These are phyloP conservation scores for Adenanthera pavonina DNA, from an alignment of 306 rosid genomes.

Conservation along the genomic window DNA sequence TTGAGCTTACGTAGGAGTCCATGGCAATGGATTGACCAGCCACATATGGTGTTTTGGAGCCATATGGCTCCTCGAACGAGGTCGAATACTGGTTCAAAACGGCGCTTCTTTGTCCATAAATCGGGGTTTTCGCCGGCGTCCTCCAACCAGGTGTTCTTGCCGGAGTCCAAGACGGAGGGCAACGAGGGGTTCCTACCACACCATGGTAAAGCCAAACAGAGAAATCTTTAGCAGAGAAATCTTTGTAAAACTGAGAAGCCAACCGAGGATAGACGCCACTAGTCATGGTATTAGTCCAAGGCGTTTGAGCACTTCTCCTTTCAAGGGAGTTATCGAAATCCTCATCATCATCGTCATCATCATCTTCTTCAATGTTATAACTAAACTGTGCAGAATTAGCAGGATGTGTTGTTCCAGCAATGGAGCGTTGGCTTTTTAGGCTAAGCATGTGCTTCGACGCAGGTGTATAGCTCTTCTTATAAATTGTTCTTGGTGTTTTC, in stretches of 20 bases:
- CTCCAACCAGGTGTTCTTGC: slow-evolving; percentile 61
- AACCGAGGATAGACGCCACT: slow-evolving; percentile 68
- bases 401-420: slow-evolving; percentile 49
- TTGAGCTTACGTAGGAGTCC: slow-evolving; percentile 51
- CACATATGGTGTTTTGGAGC: slow-evolving; percentile 44
- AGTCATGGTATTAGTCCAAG: slow-evolving; percentile 37
- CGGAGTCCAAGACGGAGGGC: slow-evolving; percentile 87
- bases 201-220: slow-evolving; percentile 83
- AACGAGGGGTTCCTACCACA: slow-evolving; percentile 75
- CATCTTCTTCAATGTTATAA: not conserved
- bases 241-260: slow-evolving; percentile 88
- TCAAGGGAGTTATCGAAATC: slow-evolving; percentile 77
- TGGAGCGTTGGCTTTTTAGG: slow-evolving; percentile 66
- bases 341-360: slow-evolving; percentile 48
- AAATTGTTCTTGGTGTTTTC: slow-evolving; percentile 54
- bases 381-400: slow-evolving; percentile 51
- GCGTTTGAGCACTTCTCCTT: slow-evolving; percentile 57
- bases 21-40: slow-evolving; percentile 55
- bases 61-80: slow-evolving; percentile 45
- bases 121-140: slow-evolving; percentile 68
- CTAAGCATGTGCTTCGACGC: slow-evolving; percentile 62
- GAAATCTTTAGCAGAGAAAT: slow-evolving; percentile 79
- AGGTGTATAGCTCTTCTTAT: slow-evolving; percentile 39
- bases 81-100: slow-evolving; percentile 64
- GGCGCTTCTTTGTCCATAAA: slow-evolving; percentile 54